Base-by-base conservation (phyloP, 768 basidiomycete genomes). In the Udeniomyces megalosporus region DNA sequence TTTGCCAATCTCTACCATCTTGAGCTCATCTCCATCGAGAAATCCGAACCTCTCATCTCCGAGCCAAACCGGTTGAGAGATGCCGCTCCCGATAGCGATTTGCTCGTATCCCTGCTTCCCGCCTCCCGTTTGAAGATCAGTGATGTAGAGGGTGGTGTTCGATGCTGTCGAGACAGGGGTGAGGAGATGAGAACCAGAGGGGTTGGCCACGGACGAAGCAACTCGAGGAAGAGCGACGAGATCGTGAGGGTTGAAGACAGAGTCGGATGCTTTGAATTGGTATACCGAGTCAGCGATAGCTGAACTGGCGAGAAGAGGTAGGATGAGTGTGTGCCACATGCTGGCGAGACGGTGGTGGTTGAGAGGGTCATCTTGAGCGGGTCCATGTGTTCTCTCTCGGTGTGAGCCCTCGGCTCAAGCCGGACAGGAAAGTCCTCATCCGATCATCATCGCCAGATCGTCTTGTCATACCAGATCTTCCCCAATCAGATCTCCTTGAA, bases 51-150 rank as follows among this genome's bases (percentile, higher is more conserved):
- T 67, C 12, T 7, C 14, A 24, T 67, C 61, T 44, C 69, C 66
- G 29, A 72, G 66, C 68, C 69, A 72, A 14, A 60, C 58, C 26
- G 56, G 34, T 12, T 69, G 66, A 14, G 48, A 5, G 7, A 42
- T n/a, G 14, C 31, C 31, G 10, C 20, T 15, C 0, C 14, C 22
- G 14, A 61, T 29, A 24, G 60, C 28, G 46, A 55, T 47, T 5
- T 50, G 60, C 12, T 32, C 52, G 10, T 26, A 31, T 4, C 28
- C 15, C 32, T 68, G 66, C 24, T 58, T 26, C 4, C 26, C 4
- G 10, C 10, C 8, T 17, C 17, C 17, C 10, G 38, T 17, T 8
- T 42, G 10, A 28, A 69, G 62, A 44, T 50, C 26, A 31, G 60
- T 45, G 22, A 61, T 51, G 53, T 55, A 61, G 31, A 61, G 44